phyloP scores from a whole-genome alignment of 2,329 filamentous ascomycete species.

The Neocatenulostroma microsporum region DNA sequence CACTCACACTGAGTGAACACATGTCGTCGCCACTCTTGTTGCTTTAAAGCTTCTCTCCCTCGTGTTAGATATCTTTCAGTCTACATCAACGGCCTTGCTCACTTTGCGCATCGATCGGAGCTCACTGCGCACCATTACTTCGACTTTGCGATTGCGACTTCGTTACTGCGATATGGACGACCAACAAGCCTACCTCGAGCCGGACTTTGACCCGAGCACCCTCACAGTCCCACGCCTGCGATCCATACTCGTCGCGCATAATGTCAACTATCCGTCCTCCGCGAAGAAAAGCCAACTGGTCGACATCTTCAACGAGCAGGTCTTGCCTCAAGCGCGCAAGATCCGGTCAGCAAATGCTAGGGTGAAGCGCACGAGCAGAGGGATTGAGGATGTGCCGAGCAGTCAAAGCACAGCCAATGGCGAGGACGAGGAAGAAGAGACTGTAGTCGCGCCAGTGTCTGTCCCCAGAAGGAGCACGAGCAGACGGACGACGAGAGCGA shows the following conservation, averaged over 20 bases:
- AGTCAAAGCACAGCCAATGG: constrained; percentile 48
- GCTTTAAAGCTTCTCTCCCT: too few relatives aligned
- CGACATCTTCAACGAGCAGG: constrained; percentile 69
- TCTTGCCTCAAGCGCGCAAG: constrained; percentile 69
- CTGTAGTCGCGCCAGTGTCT: constrained; percentile 31
- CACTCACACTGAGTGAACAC: too few relatives aligned
- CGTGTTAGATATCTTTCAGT: too few relatives aligned
- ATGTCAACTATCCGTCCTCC: constrained; percentile 73
- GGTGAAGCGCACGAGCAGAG: constrained; percentile 77
- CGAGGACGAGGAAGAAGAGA: constrained; percentile 41
- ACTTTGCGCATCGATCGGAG: too few relatives aligned
- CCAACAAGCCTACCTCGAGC: constrained; percentile 74
- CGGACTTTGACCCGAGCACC: constrained; percentile 73
- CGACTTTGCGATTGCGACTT: neutral
- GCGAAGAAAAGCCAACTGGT: constrained; percentile 89
- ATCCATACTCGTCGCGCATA: constrained; percentile 83
- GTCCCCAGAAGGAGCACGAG: constrained; percentile 17
- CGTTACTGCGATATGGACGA: constrained; percentile 52
- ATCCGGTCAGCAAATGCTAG: constrained; percentile 66
- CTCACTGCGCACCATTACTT: too few relatives aligned
- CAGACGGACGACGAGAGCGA: constrained; percentile 23
- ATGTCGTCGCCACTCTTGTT: too few relatives aligned
- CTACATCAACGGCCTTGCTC: too few relatives aligned
- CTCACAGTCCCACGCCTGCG: constrained; percentile 84
- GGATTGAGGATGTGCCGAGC: constrained; percentile 62